phyloP scores from a whole-genome alignment of 1,139 yeast genomes.

The Wickerhamomyces sp. region DNA sequence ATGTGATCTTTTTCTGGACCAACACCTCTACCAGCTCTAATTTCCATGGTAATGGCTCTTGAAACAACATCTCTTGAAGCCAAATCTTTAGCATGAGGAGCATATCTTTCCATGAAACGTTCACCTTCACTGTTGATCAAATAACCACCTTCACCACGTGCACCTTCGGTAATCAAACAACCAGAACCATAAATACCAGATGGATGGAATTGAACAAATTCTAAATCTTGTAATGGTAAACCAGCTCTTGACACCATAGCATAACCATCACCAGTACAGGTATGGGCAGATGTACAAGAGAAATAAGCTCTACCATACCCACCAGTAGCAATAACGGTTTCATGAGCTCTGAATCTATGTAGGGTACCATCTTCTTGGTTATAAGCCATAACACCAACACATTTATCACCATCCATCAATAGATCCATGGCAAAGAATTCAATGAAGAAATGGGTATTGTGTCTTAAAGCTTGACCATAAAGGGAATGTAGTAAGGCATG shows the following conservation, averaged over 20 bases:
- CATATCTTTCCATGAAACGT: conserved; percentile 99
- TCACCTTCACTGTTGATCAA: conserved; percentile 96
- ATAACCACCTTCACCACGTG: conserved; percentile 99
- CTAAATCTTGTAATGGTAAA: conserved; percentile 94
- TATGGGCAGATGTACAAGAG: conserved; percentile 98
- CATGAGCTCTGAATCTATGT: conserved; percentile 96
- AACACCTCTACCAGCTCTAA: conserved; percentile 98
- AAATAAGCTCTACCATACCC: conserved; percentile 98
- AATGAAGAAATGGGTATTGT: conserved; percentile 96
- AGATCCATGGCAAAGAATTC: conserved; percentile 96
- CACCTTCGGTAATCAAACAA: conserved; percentile 97
- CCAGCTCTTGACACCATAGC: conserved; percentile 99
- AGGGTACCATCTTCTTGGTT: conserved; percentile 98
- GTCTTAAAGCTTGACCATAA: conserved; percentile 94
- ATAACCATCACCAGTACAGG: conserved; percentile 98
- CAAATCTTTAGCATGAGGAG: conserved; percentile 97
- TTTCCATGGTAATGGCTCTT: conserved; percentile 97
- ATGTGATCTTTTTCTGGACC: conserved; percentile 96
- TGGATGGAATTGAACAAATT: conserved; percentile 98
- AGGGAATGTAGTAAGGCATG: conserved; percentile 94
- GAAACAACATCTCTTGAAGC: conserved; percentile 99
- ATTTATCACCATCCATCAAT: conserved; percentile 91
- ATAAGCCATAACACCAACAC: conserved; percentile 96
- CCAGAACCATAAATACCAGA: conserved; percentile 99
- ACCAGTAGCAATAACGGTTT: conserved; percentile 96